These are phyloP conservation scores for Elongisporangium anandrum DNA, from an alignment of 352 stramenopile genomes.

Conservation along the genomic window DNA sequence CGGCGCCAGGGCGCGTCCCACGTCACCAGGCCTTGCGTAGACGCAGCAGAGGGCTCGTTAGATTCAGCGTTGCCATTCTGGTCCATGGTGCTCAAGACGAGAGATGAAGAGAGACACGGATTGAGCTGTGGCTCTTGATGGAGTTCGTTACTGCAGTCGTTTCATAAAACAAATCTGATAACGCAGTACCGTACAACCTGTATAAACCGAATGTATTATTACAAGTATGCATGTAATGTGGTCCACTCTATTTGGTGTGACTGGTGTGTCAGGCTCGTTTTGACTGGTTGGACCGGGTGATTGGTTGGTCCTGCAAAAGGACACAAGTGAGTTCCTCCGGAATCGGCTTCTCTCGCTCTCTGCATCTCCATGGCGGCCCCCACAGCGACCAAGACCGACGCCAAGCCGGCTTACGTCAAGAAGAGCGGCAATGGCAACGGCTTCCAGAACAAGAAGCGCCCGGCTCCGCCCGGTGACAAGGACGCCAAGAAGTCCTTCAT, in stretches of 20 bases:
- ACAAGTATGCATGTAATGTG: neutral
- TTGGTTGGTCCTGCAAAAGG: neutral
- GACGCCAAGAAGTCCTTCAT: slow-evolving; percentile 81
- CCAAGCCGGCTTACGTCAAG: slow-evolving; percentile 9
- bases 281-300: neutral
- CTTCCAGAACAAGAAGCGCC: slow-evolving; percentile 62
- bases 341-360: neutral
- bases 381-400: slow-evolving; percentile 10
- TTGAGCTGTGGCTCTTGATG: neutral
- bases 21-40: neutral
- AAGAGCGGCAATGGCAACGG: slow-evolving; percentile 10
- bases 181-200: neutral
- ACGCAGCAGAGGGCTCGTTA: neutral
- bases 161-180: neutral
- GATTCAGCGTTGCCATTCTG: neutral
- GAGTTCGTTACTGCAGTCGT: neutral
- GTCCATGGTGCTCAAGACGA: no score
- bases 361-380: neutral
- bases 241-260: neutral
- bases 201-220: neutral
- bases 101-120: neutral
- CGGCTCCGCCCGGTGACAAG: slow-evolving; percentile 33
- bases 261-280: neutral
- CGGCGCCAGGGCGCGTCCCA: neutral
- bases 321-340: neutral